phyloP scores from a whole-genome alignment of 2,329 filamentous ascomycete species.

The Xylaria arbuscula region DNA sequence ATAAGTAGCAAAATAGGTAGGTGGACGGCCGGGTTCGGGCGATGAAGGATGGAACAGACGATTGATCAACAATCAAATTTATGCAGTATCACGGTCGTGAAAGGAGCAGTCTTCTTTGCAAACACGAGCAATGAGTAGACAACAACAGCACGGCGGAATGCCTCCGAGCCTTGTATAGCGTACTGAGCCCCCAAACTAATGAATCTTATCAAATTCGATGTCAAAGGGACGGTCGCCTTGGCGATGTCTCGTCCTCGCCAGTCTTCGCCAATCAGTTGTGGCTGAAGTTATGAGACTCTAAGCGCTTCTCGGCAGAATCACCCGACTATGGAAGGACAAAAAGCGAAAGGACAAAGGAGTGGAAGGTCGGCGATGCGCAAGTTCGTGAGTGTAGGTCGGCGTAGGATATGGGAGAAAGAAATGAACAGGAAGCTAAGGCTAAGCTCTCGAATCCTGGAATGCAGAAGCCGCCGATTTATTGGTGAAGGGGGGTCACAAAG shows the following conservation, averaged over 20 bases:
- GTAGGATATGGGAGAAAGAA: slow-evolving; percentile 6
- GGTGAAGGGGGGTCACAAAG: slow-evolving; percentile 38
- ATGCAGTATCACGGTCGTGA: slow-evolving; percentile 21
- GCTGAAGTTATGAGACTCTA: not conserved
- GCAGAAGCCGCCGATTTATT: slow-evolving; percentile 1
- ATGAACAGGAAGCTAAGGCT: not conserved
- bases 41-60: slow-evolving; percentile 21
- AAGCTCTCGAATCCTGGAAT: not conserved
- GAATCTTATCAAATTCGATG: not conserved
- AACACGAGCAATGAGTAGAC: not conserved
- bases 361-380: not conserved
- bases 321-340: slow-evolving; percentile 10
- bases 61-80: slow-evolving; percentile 43
- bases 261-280: not conserved
- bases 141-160: not conserved
- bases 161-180: slow-evolving; percentile 1
- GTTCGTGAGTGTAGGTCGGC: slow-evolving; percentile 1
- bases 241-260: not conserved
- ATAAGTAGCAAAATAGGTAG: not conserved
- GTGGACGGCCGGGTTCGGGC: not conserved
- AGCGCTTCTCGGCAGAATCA: not conserved
- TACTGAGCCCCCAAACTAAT: not conserved
- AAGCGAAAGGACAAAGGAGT: slow-evolving; percentile 28
- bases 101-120: slow-evolving; percentile 26
- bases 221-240: not conserved